Conservation (phyloP, 2,329 filamentous ascomycete species). For the Emydomyces testavorans region DNA sequence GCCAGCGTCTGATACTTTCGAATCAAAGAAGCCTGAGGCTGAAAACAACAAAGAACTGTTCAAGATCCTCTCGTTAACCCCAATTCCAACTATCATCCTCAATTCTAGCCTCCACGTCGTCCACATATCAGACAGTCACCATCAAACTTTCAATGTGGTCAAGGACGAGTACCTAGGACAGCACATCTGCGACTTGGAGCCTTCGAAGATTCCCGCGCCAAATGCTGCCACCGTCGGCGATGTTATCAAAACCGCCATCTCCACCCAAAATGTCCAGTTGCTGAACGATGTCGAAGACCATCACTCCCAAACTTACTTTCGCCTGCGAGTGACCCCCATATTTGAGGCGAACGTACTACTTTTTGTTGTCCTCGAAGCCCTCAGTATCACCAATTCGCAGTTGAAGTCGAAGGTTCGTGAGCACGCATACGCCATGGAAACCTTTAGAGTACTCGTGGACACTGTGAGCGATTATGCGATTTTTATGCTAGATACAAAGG, state of each 20-base stretch:
- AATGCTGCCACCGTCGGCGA: slow-evolving; percentile 29
- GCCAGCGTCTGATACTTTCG: no score
- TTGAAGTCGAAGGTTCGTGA: slow-evolving; percentile 24
- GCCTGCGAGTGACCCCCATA: slow-evolving; percentile 32
- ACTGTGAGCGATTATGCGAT: slow-evolving; percentile 53
- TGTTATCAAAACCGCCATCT: slow-evolving; percentile 30
- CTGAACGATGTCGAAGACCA: slow-evolving; percentile 23
- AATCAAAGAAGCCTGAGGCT: neutral
- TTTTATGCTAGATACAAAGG: slow-evolving; percentile 48
- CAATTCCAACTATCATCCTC: slow-evolving; percentile 31
- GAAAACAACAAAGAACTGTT: slow-evolving; percentile 11
- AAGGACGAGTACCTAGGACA: slow-evolving; percentile 29
- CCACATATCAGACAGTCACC: slow-evolving; percentile 37
- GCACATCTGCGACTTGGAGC: slow-evolving; percentile 33
- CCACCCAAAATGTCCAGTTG: slow-evolving; percentile 27
- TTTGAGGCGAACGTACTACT: slow-evolving; percentile 30
- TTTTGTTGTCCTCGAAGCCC: slow-evolving; percentile 36
- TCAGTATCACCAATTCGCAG: slow-evolving; percentile 28
- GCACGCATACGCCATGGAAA: slow-evolving; percentile 41
- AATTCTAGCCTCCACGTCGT: slow-evolving; percentile 29
- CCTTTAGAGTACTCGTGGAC: slow-evolving; percentile 51
- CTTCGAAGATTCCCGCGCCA: slow-evolving; percentile 26
- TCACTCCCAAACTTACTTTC: neutral
- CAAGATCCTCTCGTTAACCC: slow-evolving; percentile 23
- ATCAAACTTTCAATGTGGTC: slow-evolving; percentile 24